These are phyloP conservation scores for Darksidea phi DNA, from an alignment of 495 filamentous ascomycete genomes.

Conservation along the genomic window DNA sequence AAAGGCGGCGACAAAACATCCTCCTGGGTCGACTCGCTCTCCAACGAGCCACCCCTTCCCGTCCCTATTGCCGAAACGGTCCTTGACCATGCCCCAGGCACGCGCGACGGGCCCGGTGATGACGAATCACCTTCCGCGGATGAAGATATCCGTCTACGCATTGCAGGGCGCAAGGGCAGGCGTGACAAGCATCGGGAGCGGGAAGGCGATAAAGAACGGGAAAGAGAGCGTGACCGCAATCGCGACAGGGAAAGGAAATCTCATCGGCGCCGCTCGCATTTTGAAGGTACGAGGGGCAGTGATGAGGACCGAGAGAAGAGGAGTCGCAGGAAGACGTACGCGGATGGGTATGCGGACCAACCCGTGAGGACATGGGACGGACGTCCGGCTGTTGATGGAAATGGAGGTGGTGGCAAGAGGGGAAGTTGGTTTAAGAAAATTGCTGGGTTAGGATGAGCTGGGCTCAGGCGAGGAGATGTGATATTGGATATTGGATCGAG, in stretches of 20 bases:
- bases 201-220: slow-evolving; percentile 15
- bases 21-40: slow-evolving; percentile 36
- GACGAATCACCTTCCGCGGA: slow-evolving; percentile 31
- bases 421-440: slow-evolving; percentile 40
- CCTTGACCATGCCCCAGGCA: slow-evolving; percentile 20
- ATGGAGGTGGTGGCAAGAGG: slow-evolving; percentile 28
- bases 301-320: slow-evolving; percentile 18
- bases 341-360: slow-evolving; percentile 19
- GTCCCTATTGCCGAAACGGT: slow-evolving; percentile 36
- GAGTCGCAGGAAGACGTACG: slow-evolving; percentile 32
- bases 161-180: slow-evolving; percentile 26
- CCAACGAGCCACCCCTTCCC: slow-evolving; percentile 34
- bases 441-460: slow-evolving; percentile 5
- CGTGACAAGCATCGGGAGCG: slow-evolving; percentile 19
- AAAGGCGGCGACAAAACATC: slow-evolving; percentile 38
- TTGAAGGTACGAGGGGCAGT: slow-evolving; percentile 3
- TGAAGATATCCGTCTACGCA: slow-evolving; percentile 31
- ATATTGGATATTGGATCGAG: not conserved
- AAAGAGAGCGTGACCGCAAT: slow-evolving; percentile 18
- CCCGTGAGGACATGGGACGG: slow-evolving; percentile 33
- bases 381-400: slow-evolving; percentile 7
- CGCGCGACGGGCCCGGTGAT: slow-evolving; percentile 20
- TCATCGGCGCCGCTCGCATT: slow-evolving; percentile 18
- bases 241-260: not conserved
- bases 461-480: not conserved